Evolutionary conservation across 108 stramenopile species (phyloP).

Genomic region (Skeletonema grethae): DNA sequence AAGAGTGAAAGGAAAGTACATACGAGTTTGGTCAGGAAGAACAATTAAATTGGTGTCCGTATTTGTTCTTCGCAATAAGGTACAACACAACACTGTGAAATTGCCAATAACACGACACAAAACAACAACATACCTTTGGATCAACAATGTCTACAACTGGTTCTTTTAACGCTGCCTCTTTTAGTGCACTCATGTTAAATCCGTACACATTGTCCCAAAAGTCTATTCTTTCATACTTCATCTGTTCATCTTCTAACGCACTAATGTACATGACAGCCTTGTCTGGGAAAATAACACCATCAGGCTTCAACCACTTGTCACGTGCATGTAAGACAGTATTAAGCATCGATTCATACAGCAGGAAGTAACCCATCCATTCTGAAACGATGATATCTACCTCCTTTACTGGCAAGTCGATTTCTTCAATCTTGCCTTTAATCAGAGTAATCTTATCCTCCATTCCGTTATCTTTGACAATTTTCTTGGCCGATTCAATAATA

Average conservation of each 20-base stretch:
- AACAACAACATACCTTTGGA: conserved; percentile 16
- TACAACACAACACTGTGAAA: no score
- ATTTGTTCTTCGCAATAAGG: no score
- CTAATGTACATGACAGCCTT: conserved; percentile 90
- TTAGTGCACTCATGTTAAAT: conserved; percentile 94
- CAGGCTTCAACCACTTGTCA: conserved; percentile 85
- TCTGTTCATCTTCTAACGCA: conserved; percentile 88
- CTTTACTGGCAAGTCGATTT: conserved; percentile 80
- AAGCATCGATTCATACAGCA: conserved; percentile 97
- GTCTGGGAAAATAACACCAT: conserved; percentile 92
- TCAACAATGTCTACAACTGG: conserved; percentile 96
- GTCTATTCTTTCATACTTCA: conserved; percentile 73
- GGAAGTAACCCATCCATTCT: conserved; percentile 99
- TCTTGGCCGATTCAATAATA: conserved; percentile 81
- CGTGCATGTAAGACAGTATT: conserved; percentile 92
- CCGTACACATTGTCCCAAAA: conserved; percentile 98
- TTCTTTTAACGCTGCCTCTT: conserved; percentile 89
- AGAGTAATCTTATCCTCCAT: conserved; percentile 83
- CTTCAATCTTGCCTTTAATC: conserved; percentile 92
- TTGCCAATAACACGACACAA: background rate
- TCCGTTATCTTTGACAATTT: conserved; percentile 85
- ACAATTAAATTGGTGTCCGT: background rate
- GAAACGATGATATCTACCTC: conserved; percentile 96
- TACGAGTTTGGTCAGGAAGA: background rate
- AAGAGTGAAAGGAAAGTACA: no score